Percentiles rank a stretch among this genome's conserved stretches.
phyloP scores from a whole-genome alignment of 441 rosid species.

The Corymbia citriodora region DNA sequence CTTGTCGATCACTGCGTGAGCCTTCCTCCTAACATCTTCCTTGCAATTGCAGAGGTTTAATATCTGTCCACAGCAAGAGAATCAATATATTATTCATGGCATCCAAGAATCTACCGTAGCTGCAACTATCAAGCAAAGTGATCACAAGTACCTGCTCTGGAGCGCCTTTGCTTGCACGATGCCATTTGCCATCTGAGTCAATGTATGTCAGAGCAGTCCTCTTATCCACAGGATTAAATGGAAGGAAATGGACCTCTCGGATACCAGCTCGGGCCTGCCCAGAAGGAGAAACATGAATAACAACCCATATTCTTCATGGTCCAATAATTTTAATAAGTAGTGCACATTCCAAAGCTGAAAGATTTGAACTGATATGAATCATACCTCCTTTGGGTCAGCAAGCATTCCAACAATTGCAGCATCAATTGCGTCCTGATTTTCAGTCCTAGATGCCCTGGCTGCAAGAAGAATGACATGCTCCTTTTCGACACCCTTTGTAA shows the following conservation, averaged over 20 bases:
- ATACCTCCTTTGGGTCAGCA: constrained; percentile 1
- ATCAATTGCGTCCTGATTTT: constrained; percentile 89
- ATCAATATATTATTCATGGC: not conserved
- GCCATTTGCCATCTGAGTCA: not conserved
- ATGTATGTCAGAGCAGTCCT: not conserved
- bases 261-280: not conserved
- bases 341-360: not conserved
- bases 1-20: not conserved
- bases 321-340: not conserved
- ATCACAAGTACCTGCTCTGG: not conserved
- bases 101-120: not conserved
- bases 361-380: not conserved
- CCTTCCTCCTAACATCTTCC: not conserved
- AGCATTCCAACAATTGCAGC: constrained; percentile 12
- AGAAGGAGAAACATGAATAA: not conserved
- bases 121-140: not conserved
- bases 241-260: not conserved
- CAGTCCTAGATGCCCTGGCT: constrained; percentile 90
- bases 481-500: constrained; percentile 70
- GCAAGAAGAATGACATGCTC: constrained; percentile 79
- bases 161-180: not conserved
- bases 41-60: not conserved
- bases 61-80: not conserved
- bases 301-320: not conserved
- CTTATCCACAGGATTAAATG: not conserved